phyloP scores from a whole-genome alignment of 2,329 filamentous ascomycete genomes.

The Diaporthe nobilis region DNA sequence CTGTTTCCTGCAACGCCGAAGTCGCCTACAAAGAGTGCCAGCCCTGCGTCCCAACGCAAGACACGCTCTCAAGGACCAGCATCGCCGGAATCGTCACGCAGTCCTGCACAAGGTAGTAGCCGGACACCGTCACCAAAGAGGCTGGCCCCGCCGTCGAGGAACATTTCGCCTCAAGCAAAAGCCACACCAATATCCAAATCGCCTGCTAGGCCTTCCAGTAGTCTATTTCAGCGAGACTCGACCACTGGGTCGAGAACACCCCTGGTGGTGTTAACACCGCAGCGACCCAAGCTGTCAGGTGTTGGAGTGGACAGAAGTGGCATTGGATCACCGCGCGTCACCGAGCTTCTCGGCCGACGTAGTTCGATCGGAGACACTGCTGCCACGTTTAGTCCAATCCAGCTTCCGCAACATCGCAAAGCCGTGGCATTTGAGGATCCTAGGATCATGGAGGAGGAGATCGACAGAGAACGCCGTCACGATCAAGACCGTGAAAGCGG shows the following conservation, averaged over 20 bases:
- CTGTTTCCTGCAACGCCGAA: conserved; percentile 58
- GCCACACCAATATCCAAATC: conserved; percentile 45
- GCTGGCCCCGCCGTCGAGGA: conserved; percentile 4
- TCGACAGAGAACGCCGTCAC: conserved; percentile 73
- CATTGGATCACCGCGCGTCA: conserved; percentile 81
- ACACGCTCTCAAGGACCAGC: conserved; percentile 40
- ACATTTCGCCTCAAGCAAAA: conserved; percentile 33
- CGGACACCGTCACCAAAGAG: conserved; percentile 49
- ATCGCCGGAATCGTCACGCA: conserved; percentile 41
- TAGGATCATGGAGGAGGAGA: conserved; percentile 71
- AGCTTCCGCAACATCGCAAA: conserved; percentile 52
- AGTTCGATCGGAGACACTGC: conserved; percentile 79
- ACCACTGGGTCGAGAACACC: conserved; percentile 72
- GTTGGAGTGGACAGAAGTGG: conserved; percentile 79
- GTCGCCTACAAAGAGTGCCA: conserved; percentile 42
- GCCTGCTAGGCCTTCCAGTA: conserved; percentile 52
- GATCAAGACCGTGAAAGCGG: conserved; percentile 74
- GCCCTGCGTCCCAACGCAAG: conserved; percentile 32
- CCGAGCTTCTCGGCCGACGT: conserved; percentile 79
- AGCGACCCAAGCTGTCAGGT: conserved; percentile 73
- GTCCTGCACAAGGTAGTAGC: conserved; percentile 30
- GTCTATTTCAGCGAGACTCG: conserved; percentile 68
- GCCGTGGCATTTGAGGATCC: conserved; percentile 77
- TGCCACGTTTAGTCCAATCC: conserved; percentile 72
- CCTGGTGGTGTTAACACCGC: conserved; percentile 74